A percentile compares a stretch with the other conserved stretches of the same genome.
phyloP scores from a whole-genome alignment of 305 asterid species.

The Fraxinus baroniana region DNA sequence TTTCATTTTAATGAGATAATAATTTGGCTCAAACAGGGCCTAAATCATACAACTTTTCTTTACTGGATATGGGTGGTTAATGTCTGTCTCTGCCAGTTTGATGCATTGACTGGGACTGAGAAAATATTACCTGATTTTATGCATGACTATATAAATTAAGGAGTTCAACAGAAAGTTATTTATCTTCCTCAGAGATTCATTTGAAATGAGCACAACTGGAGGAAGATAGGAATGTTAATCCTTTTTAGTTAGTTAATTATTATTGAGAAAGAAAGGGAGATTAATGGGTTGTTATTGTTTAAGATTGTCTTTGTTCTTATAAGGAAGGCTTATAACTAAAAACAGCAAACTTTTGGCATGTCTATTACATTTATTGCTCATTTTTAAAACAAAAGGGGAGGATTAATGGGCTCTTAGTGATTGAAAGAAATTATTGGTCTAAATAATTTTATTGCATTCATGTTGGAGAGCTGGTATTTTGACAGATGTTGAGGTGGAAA shows the following conservation, averaged over 20 bases:
- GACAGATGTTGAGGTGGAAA: neutral
- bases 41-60: neutral
- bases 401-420: neutral
- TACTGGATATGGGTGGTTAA: neutral
- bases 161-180: neutral
- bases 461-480: neutral
- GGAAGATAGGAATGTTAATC: neutral
- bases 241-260: neutral
- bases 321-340: neutral
- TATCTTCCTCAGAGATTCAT: neutral
- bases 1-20: too few species aligned
- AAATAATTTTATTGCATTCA: neutral
- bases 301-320: neutral
- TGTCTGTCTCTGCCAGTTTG: neutral
- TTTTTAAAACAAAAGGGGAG: neutral
- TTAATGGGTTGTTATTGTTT: neutral
- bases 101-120: neutral
- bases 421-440: neutral
- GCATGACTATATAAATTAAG: neutral
- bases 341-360: neutral
- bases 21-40: too few species aligned
- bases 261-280: neutral
- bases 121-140: too few species aligned
- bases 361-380: neutral
- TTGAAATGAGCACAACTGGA: neutral